phyloP scores from a whole-genome alignment of 1,284 basidiomycete genomes.

The Apiotrichum sp. region DNA sequence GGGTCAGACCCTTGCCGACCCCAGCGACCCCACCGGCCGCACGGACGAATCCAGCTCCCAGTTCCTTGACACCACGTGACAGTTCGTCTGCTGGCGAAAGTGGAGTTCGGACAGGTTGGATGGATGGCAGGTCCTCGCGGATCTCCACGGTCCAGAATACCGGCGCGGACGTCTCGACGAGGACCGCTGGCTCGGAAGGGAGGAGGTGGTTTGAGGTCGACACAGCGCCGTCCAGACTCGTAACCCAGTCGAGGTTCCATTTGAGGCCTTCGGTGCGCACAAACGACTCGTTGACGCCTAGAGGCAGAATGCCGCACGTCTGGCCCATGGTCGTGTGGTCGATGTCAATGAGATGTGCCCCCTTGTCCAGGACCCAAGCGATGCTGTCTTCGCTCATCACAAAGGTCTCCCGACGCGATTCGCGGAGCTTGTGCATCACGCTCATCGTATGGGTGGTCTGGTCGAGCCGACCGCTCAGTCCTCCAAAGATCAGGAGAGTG shows the following conservation, averaged over 20 bases:
- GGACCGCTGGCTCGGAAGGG: conserved; percentile 51
- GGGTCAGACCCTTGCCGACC: conserved; percentile 1
- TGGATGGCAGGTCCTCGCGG: conserved; percentile 12
- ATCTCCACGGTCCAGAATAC: conserved; percentile 83
- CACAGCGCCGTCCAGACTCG: conserved; percentile 71
- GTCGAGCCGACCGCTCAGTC: conserved; percentile 83
- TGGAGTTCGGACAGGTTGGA: conserved; percentile 24
- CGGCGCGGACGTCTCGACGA: conserved; percentile 68
- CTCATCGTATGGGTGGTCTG: conserved; percentile 90
- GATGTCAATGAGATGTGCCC: conserved; percentile 69
- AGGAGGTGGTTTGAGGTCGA: conserved; percentile 89
- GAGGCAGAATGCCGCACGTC: conserved; percentile 87
- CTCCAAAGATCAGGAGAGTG: conserved; percentile 75
- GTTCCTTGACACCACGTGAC: conserved; percentile 14
- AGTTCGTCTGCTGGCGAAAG: conserved; percentile 17
- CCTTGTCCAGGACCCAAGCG: conserved; percentile 81
- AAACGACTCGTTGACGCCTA: conserved; percentile 69
- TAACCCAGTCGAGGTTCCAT: conserved; percentile 75
- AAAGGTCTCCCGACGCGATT: conserved; percentile 58
- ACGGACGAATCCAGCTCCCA: conserved; percentile 5
- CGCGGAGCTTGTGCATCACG: conserved; percentile 72
- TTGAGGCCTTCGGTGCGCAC: conserved; percentile 76
- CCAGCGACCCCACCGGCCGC: not conserved
- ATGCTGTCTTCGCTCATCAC: conserved; percentile 80
- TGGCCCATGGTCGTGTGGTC: conserved; percentile 69